These are phyloP conservation scores for Melanogaster broomeanus DNA, from an alignment of 768 basidiomycete genomes.

Conservation along the genomic window DNA sequence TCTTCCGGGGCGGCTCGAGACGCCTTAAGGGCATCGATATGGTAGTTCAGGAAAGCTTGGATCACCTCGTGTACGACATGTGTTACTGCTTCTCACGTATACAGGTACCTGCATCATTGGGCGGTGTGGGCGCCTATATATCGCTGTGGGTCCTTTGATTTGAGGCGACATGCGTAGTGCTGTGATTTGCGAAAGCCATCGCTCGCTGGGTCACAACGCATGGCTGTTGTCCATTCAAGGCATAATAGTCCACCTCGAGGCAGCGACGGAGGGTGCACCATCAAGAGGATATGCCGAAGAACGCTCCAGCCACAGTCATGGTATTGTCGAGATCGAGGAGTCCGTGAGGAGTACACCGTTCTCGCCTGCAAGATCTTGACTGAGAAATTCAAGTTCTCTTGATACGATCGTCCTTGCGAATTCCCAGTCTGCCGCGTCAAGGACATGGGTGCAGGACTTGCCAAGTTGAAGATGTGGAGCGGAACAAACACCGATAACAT, in stretches of 20 bases:
- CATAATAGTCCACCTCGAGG: constrained; percentile 11
- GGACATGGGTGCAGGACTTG: too few species aligned
- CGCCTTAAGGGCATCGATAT: neutral
- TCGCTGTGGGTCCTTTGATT: neutral
- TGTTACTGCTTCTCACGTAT: constrained; percentile 5
- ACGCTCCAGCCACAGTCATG: too few species aligned
- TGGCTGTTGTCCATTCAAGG: neutral
- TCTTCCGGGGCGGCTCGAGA: neutral
- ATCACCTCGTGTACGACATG: constrained; percentile 24
- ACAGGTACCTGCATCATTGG: neutral
- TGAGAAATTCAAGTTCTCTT: too few species aligned
- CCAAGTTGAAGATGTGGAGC: too few species aligned
- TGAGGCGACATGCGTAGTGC: neutral
- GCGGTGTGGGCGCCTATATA: constrained; percentile 1
- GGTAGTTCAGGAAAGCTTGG: constrained; percentile 5
- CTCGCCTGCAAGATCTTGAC: too few species aligned
- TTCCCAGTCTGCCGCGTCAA: too few species aligned
- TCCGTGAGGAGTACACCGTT: too few species aligned
- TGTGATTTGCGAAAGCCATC: constrained; percentile 3
- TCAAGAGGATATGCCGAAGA: neutral
- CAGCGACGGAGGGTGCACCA: constrained; percentile 3
- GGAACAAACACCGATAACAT: too few species aligned
- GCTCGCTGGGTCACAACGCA: neutral
- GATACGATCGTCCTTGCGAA: too few species aligned
- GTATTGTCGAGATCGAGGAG: too few species aligned